Evolutionary conservation across 2,329 filamentous ascomycete species (phyloP).

Genomic region (Cytospora schulzeri): DNA sequence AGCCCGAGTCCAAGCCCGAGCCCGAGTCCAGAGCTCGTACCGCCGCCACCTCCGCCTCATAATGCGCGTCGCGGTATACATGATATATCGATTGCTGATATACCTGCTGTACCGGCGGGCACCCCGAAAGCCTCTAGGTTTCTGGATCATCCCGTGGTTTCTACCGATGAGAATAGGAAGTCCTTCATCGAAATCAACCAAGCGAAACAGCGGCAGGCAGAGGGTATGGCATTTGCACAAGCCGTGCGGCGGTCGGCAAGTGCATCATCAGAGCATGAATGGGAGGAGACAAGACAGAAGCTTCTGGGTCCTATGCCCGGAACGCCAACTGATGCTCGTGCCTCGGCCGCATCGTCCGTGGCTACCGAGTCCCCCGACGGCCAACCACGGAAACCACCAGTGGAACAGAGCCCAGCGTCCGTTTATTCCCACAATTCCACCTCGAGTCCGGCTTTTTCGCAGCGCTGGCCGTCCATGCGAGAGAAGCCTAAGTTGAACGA

Average conservation of each 20-base stretch:
- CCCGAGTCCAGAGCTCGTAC: constrained; percentile 34
- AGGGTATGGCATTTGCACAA: constrained; percentile 60
- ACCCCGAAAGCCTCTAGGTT: constrained; percentile 37
- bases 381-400: constrained; percentile 28
- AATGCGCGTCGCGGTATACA: constrained; percentile 23
- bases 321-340: constrained; percentile 32
- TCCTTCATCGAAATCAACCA: constrained; percentile 62
- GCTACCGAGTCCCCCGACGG: constrained; percentile 29
- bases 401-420: constrained; percentile 45
- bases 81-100: constrained; percentile 14
- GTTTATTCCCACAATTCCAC: constrained; percentile 33
- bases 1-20: constrained; percentile 27
- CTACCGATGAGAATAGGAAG: constrained; percentile 54
- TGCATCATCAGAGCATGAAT: constrained; percentile 37
- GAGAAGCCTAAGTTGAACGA: constrained; percentile 26
- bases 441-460: constrained; percentile 26
- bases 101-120: constrained; percentile 38
- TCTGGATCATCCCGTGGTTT: constrained; percentile 39
- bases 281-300: constrained; percentile 31
- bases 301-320: constrained; percentile 23
- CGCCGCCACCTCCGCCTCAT: constrained; percentile 29
- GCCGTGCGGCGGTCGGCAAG: constrained; percentile 45
- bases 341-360: constrained; percentile 18
- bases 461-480: constrained; percentile 33
- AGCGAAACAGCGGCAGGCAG: constrained; percentile 62